Evolutionary conservation across 768 basidiomycete species (phyloP).

Genomic region (Auricularia auricula-judae): DNA sequence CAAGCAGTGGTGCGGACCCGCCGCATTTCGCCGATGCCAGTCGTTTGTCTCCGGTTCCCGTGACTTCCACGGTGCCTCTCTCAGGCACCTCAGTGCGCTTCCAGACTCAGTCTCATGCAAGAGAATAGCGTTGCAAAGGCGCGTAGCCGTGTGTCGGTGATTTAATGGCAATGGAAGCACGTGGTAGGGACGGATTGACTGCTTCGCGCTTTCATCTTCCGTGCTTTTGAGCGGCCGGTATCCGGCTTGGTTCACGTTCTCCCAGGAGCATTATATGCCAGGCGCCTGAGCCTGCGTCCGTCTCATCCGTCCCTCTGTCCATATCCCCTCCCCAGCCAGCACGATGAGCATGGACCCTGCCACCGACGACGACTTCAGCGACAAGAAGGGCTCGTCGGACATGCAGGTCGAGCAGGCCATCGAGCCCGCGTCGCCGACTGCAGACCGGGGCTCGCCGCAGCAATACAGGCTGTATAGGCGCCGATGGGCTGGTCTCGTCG

Average conservation of each 20-base stretch:
- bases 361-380: background rate
- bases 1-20: background rate
- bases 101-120: too few species aligned
- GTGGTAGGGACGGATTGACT: too few species aligned
- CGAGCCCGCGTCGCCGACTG: background rate
- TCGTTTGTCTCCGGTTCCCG: too few species aligned
- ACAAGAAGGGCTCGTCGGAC: background rate
- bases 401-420: background rate
- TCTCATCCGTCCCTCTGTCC: too few species aligned
- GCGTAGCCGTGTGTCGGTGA: too few species aligned
- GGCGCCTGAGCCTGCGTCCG: background rate
- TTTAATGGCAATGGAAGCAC: too few species aligned
- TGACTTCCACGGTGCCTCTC: too few species aligned
- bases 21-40: too few species aligned
- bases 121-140: too few species aligned
- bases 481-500: slow-evolving; percentile 54
- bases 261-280: background rate
- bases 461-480: slow-evolving; percentile 56
- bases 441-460: background rate
- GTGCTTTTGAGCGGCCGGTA: too few species aligned
- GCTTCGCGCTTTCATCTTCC: too few species aligned
- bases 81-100: too few species aligned
- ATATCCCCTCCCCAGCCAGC: background rate
- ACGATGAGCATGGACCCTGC: background rate
- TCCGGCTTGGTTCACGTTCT: background rate